Percentiles rank a stretch among this genome's conserved stretches.
Conservation (phyloP, 495 filamentous ascomycete species). For the Lineolata rhizophorae region DNA sequence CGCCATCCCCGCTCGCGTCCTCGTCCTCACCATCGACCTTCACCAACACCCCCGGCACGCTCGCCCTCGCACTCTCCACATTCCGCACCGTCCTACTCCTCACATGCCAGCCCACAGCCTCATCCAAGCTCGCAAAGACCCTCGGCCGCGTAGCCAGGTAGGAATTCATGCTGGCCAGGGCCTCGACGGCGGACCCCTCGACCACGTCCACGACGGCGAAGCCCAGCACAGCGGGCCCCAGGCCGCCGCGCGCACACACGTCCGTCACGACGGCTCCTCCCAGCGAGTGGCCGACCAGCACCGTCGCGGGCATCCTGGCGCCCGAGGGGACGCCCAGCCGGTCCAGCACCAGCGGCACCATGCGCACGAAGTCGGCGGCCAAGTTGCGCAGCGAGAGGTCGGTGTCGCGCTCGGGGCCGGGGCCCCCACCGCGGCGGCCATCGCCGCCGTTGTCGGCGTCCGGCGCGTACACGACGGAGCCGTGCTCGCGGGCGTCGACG, state of each 20-base stretch:
- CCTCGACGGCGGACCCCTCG: slow-evolving; percentile 76
- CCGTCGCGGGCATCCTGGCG: slow-evolving; percentile 37
- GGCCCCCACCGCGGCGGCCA: too few species aligned
- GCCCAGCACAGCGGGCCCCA: slow-evolving; percentile 51
- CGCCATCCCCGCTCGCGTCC: too few species aligned
- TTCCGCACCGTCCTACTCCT: slow-evolving; percentile 79
- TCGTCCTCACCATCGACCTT: too few species aligned
- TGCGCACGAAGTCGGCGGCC: slow-evolving; percentile 45
- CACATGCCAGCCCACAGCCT: slow-evolving; percentile 87
- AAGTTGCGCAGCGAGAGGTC: slow-evolving; percentile 30
- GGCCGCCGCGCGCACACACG: slow-evolving; percentile 39
- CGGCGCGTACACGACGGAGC: slow-evolving; percentile 30
- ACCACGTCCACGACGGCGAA: slow-evolving; percentile 92
- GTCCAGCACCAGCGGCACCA: slow-evolving; percentile 38
- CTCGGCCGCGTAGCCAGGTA: slow-evolving; percentile 71
- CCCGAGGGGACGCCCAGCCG: slow-evolving; percentile 46
- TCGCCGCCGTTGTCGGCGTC: background rate
- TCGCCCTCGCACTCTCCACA: slow-evolving; percentile 52
- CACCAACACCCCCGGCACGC: slow-evolving; percentile 63
- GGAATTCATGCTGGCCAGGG: slow-evolving; percentile 82
- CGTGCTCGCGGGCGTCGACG: slow-evolving; percentile 71
- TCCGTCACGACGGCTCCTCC: slow-evolving; percentile 90
- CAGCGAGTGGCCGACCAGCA: slow-evolving; percentile 85
- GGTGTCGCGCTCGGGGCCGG: slow-evolving; percentile 14
- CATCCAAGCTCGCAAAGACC: slow-evolving; percentile 47